Evolutionary conservation across 2,329 filamentous ascomycete genomes (phyloP).

Genomic region (Dactylellina haptotyla): DNA sequence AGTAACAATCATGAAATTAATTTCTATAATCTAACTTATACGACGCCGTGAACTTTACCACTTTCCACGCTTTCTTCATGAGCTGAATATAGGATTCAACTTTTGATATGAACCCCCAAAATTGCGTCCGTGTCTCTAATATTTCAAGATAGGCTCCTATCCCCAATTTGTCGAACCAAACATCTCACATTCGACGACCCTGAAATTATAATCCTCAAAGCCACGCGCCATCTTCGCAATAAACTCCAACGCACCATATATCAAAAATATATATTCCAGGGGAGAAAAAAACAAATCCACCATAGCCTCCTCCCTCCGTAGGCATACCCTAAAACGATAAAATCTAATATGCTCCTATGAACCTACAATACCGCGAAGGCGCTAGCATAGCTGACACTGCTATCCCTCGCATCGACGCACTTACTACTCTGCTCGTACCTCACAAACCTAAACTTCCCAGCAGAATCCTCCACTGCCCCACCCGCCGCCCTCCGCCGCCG

Average conservation of each 20-base stretch:
- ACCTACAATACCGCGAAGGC: slow-evolving; percentile 80
- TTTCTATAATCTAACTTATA: no score
- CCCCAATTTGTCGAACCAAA: no score
- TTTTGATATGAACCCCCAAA: no score
- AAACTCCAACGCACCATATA: no score
- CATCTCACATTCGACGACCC: not conserved
- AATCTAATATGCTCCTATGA: slow-evolving; percentile 26
- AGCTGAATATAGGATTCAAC: no score
- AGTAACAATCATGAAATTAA: no score
- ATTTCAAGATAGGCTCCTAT: no score
- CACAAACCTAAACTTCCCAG: slow-evolving; percentile 76
- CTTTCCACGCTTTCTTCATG: not conserved
- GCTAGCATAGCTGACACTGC: slow-evolving; percentile 93
- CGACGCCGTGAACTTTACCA: no score
- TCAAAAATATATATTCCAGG: no score
- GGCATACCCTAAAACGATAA: not conserved
- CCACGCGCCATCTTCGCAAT: not conserved
- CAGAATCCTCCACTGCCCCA: slow-evolving; percentile 60
- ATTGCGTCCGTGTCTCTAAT: no score
- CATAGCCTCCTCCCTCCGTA: not conserved
- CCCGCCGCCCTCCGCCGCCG: slow-evolving; percentile 59
- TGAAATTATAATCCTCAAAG: not conserved
- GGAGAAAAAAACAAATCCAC: not conserved
- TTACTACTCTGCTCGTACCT: slow-evolving; percentile 87
- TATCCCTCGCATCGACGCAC: slow-evolving; percentile 74